phyloP scores from a whole-genome alignment of 2,329 filamentous ascomycete species.

The Emmonsia crescens region DNA sequence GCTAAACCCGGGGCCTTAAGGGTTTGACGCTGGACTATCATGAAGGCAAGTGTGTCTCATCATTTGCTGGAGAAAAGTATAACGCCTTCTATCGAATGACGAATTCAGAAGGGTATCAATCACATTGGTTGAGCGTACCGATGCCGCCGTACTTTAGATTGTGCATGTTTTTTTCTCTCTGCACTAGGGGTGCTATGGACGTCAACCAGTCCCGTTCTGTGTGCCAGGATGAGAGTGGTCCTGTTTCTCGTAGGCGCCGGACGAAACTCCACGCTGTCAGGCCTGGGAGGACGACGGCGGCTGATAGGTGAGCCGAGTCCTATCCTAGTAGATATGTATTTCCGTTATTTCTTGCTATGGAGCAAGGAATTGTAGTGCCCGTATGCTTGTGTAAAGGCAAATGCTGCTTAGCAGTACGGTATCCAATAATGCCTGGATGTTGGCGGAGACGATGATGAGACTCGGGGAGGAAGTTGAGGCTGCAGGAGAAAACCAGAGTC shows the following conservation, averaged over 20 bases:
- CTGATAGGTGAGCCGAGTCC: not conserved
- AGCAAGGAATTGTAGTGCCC: not conserved
- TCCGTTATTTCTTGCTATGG: not conserved
- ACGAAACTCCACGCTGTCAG: not conserved
- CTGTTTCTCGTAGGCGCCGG: slow-evolving; percentile 1
- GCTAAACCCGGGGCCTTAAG: slow-evolving; percentile 4
- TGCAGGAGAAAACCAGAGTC: not conserved
- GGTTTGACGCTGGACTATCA: slow-evolving; percentile 7
- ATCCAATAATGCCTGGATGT: not conserved
- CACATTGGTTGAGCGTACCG: not conserved
- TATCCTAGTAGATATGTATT: not conserved
- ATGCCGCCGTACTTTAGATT: not conserved
- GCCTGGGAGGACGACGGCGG: not conserved
- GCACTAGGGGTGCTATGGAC: not conserved
- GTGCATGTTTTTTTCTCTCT: not conserved
- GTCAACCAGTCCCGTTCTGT: not conserved
- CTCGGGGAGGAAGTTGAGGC: not conserved
- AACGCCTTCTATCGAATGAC: not conserved
- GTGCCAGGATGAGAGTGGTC: not conserved
- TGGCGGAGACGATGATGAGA: not conserved
- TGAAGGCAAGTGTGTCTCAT: slow-evolving; percentile 9
- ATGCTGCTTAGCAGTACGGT: not conserved
- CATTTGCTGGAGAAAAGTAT: not conserved
- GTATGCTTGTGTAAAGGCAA: not conserved
- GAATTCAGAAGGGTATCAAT: slow-evolving; percentile 1